Evolutionary conservation across 176 grass and related monocot species (phyloP), one percentile per base, ranked within the genome.

Genomic region (Aegilops bicornis): DNA sequence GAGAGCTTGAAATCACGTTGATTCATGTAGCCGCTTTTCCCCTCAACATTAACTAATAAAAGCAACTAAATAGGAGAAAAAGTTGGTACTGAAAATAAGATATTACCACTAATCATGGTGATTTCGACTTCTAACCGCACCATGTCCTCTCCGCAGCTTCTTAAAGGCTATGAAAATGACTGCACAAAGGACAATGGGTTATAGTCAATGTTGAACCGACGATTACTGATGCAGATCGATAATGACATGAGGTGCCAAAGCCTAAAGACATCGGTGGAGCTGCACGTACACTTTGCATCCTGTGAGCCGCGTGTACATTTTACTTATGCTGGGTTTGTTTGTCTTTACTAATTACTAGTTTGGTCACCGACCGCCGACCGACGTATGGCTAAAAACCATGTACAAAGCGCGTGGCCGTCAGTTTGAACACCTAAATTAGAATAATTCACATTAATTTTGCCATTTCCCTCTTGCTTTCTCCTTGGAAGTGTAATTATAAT

Each of bases 51-150:
- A 27, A 32, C 29, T 16, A 27, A 40, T 54, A 17, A 17, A 56
- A 15, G 47, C 66, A 24, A 45, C 30, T 20, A 76, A 29, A 23
- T 43, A 25, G 1, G 29, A 25, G 77, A 25, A 74, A 25, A 74
- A 37, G 32, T 63, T 24, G 60, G 19, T 0, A 45, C 31, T 37
- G 58, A 29, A 20, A 81, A 52, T 16, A 75, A 64, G 16, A 7
- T 9, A 8, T 20, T 5, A 64, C 31, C 23, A 40, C 70, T 23
- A 69, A 83, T 17, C 25, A 47, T 20, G 27, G 4, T 19, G 80
- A 88, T 83, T 47, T 83, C 59, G 80, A 62, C 80, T 56, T 77
- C 11, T 45, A 83, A 78, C 73, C 4, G 25, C 80, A 77, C 19
- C 24, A 1, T 43, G 32, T 33, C 32, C 15, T n/a, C 9, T 3